phyloP scores from a whole-genome alignment of 2,329 filamentous ascomycete genomes.

The Fusarium temperatum region DNA sequence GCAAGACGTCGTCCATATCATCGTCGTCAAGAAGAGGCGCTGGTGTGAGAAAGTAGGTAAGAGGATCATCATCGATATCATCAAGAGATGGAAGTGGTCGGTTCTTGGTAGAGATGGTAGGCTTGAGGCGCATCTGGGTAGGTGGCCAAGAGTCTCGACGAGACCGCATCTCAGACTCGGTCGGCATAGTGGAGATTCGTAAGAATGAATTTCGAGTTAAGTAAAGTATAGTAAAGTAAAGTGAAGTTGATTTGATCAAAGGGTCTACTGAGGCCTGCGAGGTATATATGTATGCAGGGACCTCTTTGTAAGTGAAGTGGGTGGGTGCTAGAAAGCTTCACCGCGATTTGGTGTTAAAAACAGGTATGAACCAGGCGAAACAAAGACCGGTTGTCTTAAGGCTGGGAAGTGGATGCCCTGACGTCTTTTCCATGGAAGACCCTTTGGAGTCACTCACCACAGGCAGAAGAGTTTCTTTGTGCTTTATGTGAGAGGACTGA shows the following conservation, averaged over 20 bases:
- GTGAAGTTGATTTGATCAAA: background rate
- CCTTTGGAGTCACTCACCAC: conserved; percentile 37
- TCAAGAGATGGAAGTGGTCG: conserved; percentile 56
- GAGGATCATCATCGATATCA: conserved; percentile 62
- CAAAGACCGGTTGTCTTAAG: conserved; percentile 35
- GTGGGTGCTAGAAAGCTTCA: conserved; percentile 20
- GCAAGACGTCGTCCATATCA: conserved; percentile 54
- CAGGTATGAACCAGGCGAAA: conserved; percentile 28
- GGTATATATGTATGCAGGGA: conserved; percentile 4
- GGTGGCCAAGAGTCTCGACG: conserved; percentile 62
- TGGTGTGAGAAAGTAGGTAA: conserved; percentile 66
- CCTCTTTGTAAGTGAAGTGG: conserved; percentile 32
- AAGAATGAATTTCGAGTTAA: background rate
- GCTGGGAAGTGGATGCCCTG: conserved; percentile 29
- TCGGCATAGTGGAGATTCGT: conserved; percentile 46
- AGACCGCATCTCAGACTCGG: conserved; percentile 44
- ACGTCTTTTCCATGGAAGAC: conserved; percentile 32
- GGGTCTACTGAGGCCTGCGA: conserved; percentile 5
- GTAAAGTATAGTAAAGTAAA: background rate
- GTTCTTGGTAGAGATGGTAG: conserved; percentile 51
- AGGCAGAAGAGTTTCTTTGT: conserved; percentile 21
- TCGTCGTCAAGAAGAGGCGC: conserved; percentile 54
- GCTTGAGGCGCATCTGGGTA: conserved; percentile 58
- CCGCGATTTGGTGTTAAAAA: conserved; percentile 29
- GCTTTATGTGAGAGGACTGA: background rate